phyloP scores from a whole-genome alignment of 495 filamentous ascomycete species.

The Penicillium canariense region DNA sequence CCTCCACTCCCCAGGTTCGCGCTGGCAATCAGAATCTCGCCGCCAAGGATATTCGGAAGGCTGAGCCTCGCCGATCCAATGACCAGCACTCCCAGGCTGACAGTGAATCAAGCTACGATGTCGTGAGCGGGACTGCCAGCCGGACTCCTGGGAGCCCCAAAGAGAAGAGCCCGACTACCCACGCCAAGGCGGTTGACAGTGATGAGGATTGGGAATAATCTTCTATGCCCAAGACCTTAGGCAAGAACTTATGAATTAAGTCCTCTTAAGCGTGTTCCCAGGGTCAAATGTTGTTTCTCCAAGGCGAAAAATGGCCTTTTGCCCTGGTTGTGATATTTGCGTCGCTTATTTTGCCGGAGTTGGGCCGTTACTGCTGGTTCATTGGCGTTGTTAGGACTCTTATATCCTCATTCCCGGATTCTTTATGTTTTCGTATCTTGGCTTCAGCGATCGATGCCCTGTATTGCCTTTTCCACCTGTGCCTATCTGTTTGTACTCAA shows the following conservation, averaged over 20 bases:
- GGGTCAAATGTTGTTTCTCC: neutral
- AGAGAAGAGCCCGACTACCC: conserved; percentile 52
- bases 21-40: conserved; percentile 16
- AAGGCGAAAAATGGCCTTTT: neutral
- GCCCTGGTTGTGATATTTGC: conserved; percentile 4
- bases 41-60: conserved; percentile 46
- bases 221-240: conserved; percentile 11
- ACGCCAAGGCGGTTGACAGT: conserved; percentile 55
- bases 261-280: neutral
- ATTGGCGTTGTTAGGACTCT: conserved; percentile 20
- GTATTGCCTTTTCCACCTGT: conserved; percentile 5
- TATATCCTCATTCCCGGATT: conserved; percentile 18
- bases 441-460: conserved; percentile 22
- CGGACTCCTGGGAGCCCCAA: conserved; percentile 75
- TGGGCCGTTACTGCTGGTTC: conserved; percentile 13
- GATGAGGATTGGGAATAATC: conserved; percentile 85
- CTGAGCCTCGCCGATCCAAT: conserved; percentile 75
- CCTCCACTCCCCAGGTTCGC: conserved; percentile 48
- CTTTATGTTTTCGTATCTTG: conserved; percentile 14
- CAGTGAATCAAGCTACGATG: conserved; percentile 90
- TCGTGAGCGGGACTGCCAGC: conserved; percentile 83
- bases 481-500: conserved; percentile 9
- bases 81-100: conserved; percentile 82
- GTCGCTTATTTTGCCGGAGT: conserved; percentile 22
- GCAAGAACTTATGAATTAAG: neutral